Conservation (phyloP, 1,284 basidiomycete genomes). For the Ganoderma lucidum region DNA sequence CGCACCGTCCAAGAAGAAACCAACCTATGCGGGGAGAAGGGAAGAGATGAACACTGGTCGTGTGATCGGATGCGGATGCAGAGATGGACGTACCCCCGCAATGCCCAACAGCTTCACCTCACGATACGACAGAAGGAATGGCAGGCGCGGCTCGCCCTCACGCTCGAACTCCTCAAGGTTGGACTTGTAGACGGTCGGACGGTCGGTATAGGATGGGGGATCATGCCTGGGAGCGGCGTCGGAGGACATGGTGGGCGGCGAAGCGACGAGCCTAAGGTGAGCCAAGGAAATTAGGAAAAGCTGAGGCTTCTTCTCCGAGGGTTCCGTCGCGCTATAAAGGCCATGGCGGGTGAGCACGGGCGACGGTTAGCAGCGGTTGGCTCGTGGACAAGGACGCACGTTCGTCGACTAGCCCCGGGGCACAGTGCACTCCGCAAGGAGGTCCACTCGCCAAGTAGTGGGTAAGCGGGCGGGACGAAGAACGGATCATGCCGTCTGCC, state of each 20-base stretch:
- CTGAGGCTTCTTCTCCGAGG: neutral
- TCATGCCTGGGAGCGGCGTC: constrained; percentile 4
- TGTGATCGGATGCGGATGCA: constrained; percentile 16
- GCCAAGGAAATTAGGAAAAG: neutral
- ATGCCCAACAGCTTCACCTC: constrained; percentile 68
- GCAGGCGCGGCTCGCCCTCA: constrained; percentile 49
- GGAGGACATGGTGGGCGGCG: constrained; percentile 19
- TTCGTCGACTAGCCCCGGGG: constrained; percentile 11
- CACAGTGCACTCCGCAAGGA: constrained; percentile 11
- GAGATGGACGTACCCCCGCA: constrained; percentile 56
- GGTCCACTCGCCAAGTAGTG: constrained; percentile 4
- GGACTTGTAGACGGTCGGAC: constrained; percentile 31
- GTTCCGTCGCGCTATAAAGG: constrained; percentile 11
- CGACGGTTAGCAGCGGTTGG: neutral
- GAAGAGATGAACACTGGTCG: constrained; percentile 20
- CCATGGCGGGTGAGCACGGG: neutral
- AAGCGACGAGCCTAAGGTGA: neutral
- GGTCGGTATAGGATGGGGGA: constrained; percentile 18
- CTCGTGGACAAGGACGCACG: constrained; percentile 13
- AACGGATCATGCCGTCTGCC: neutral
- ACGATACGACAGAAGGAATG: constrained; percentile 53
- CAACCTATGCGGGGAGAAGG: constrained; percentile 50
- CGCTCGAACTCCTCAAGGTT: constrained; percentile 57
- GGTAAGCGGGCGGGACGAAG: neutral
- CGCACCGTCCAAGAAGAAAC: constrained; percentile 75